Conservation (phyloP, 2,329 filamentous ascomycete species). For the Monosporascus sp. region DNA sequence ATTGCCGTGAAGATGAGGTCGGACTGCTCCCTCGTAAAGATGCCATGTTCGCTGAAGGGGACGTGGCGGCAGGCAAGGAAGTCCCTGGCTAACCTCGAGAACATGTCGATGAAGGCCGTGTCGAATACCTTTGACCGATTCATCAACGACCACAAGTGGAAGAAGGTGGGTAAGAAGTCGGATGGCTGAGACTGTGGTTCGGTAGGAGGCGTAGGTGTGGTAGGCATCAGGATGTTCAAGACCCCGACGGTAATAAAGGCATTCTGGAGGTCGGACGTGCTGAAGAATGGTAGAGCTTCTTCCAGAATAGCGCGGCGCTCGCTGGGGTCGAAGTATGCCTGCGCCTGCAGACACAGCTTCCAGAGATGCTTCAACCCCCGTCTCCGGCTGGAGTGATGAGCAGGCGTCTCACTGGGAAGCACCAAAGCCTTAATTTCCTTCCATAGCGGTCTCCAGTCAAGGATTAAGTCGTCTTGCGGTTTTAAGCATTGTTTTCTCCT, state of each 20-base stretch:
- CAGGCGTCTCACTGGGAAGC: slow-evolving; percentile 74
- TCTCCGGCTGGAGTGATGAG: slow-evolving; percentile 51
- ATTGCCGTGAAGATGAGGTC: slow-evolving; percentile 90
- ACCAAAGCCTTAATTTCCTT: slow-evolving; percentile 89
- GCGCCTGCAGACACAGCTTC: slow-evolving; percentile 84
- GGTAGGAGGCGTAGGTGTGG: slow-evolving; percentile 66
- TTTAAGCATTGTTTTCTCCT: slow-evolving; percentile 95
- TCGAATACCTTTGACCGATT: slow-evolving; percentile 86
- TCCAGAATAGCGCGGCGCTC: slow-evolving; percentile 79
- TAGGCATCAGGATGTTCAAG: slow-evolving; percentile 83
- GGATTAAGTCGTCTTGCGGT: slow-evolving; percentile 78
- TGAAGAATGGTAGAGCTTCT: slow-evolving; percentile 82
- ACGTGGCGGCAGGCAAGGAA: slow-evolving; percentile 70
- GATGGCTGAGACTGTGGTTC: slow-evolving; percentile 76
- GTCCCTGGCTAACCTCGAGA: slow-evolving; percentile 83
- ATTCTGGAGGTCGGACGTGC: slow-evolving; percentile 84
- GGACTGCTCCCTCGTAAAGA: slow-evolving; percentile 89
- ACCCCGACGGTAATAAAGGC: slow-evolving; percentile 89
- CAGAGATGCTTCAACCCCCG: slow-evolving; percentile 62
- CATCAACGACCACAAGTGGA: slow-evolving; percentile 93
- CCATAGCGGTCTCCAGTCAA: slow-evolving; percentile 93
- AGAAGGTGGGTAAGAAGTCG: slow-evolving; percentile 86
- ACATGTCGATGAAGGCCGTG: slow-evolving; percentile 79
- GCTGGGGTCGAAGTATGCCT: slow-evolving; percentile 86
- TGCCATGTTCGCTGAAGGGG: slow-evolving; percentile 77